A percentile compares a stretch with the other conserved stretches of the same genome.
Evolutionary conservation across 768 basidiomycete genomes (phyloP).

Genomic region (Suillus clintonianus): DNA sequence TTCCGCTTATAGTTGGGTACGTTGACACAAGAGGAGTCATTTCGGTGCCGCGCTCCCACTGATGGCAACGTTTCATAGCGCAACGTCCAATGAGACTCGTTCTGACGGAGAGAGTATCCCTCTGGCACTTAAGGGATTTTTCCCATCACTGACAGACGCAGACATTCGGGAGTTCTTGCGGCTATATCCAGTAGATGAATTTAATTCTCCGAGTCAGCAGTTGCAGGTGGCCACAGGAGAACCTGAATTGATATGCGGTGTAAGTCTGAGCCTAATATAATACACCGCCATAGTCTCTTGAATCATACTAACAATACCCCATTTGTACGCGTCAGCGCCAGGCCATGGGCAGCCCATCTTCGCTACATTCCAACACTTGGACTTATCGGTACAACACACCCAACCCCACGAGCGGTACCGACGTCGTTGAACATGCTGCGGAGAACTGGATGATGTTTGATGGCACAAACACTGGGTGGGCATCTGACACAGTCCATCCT

Average conservation of each 20-base stretch:
- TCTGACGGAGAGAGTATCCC: conserved; percentile 42
- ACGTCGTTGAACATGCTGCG: conserved; percentile 49
- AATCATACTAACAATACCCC: background rate
- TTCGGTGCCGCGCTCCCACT: background rate
- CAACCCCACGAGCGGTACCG: conserved; percentile 42
- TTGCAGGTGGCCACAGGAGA: conserved; percentile 53
- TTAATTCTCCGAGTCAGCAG: conserved; percentile 42
- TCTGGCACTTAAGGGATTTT: conserved; percentile 40
- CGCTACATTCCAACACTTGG: conserved; percentile 39
- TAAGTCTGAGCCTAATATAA: conserved; percentile 36
- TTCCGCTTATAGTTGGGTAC: conserved; percentile 63
- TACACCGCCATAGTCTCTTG: background rate
- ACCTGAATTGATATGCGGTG: conserved; percentile 52
- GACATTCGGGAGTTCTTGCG: conserved; percentile 41
- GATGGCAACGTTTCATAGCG: conserved; percentile 26
- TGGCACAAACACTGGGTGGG: conserved; percentile 61
- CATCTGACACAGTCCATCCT: background rate
- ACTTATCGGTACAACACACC: conserved; percentile 63
- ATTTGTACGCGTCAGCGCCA: conserved; percentile 33
- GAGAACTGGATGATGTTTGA: conserved; percentile 73
- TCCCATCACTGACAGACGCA: conserved; percentile 44
- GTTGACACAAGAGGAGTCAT: conserved; percentile 14
- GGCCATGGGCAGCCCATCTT: conserved; percentile 46
- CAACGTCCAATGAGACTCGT: conserved; percentile 63
- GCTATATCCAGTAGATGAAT: conserved; percentile 46